Evolutionary conservation across 768 basidiomycete genomes (phyloP), one percentile per base, ranked within the genome.

Genomic region (Aureoboletus auriporus): DNA sequence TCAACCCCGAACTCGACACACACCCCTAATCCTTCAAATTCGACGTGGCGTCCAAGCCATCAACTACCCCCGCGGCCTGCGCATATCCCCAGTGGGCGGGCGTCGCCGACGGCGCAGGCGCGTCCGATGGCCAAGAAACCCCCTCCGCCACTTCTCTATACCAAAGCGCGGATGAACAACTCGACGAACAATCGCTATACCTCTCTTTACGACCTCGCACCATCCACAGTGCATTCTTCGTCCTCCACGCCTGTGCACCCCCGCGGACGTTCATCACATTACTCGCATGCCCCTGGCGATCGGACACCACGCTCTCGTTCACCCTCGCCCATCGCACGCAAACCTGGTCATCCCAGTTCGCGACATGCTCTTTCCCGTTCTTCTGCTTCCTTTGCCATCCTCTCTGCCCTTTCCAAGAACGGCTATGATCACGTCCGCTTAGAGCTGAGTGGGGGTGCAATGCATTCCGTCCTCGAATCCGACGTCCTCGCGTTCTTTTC

Each of bases 401-500:
- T 66, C 13, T 73, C 74, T 33, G 75, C 71, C 56, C 71, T 92
- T 37, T 74, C 75, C 53, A 69, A 69, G 61, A 90, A 84, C 51
- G 83, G 80, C 41, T 71, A 73, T 52, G 85, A 89, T 13, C 79
- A 90, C 66, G 74, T 89, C 38, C 75, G 73, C 52, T 67, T 92
- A 13, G 77, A 79, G 44, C 71, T 75, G 11, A 71, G 73, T 39
- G 74, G 70, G 2, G 68, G 63, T 6, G 62, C 73, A 33, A 69
- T 77, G 42, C 75, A 72, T 42, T 71, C 71, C 13, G 77, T 86
- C 42, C 69, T 69, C 48, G 86, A 89, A 60, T 82, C 81, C 31
- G 83, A 86, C 51, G 80, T 93, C n/a, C 62, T 68, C 52, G 70
- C 65, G 47, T 87, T 87, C 57, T 84, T 92, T 61, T 73, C 75